Evolutionary conservation across 768 basidiomycete species (phyloP), one percentile per base, ranked within the genome.

Genomic region (Suillus subaureus): DNA sequence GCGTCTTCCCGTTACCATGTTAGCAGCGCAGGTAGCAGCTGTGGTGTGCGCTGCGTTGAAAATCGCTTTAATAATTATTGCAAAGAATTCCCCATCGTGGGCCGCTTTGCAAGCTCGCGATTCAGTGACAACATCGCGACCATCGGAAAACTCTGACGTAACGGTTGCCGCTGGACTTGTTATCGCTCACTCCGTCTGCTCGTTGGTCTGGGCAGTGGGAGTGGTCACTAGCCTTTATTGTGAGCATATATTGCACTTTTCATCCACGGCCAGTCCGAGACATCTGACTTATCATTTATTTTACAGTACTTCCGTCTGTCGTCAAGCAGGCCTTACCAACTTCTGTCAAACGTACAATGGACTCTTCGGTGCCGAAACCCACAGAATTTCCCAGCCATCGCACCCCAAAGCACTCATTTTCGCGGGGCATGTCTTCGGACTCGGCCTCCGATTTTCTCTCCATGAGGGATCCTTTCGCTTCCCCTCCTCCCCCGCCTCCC

Each of bases 391-490:
- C 47, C 21, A 3, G n/a, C 7, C 23, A 61, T 7, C 67, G 68
- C 49, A 65, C 58, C 13, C 67, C 56, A 55, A 73, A 75, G 4
- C 68, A 67, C 39, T 69, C 72, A 2, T 40, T 74, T 51, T 67
- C 71, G 28, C 68, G 69, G 8, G 67, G 69, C 35, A 68, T 67
- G 64, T 70, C 71, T 52, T 61, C 66, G 21, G 75, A 77, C 67
- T 71, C 75, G 45, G 28, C 70, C 0, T 68, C 75, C 28, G 76
- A 77, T 67, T 77, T 78, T 51, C 74, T 78, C 62, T 77, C 75
- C 12, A 64, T 77, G 67, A 74, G 74, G 57, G 76, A 77, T 62
- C 76, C 76, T 23, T 77, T 77, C 5, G 76, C 76, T 18, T 77
- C 77, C 23, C 71, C 66, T 0, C 68, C 68, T 1, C 75, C 75